Evolutionary conservation across 352 stramenopile genomes (phyloP).

Genomic region (Globisporangium nodosum): DNA sequence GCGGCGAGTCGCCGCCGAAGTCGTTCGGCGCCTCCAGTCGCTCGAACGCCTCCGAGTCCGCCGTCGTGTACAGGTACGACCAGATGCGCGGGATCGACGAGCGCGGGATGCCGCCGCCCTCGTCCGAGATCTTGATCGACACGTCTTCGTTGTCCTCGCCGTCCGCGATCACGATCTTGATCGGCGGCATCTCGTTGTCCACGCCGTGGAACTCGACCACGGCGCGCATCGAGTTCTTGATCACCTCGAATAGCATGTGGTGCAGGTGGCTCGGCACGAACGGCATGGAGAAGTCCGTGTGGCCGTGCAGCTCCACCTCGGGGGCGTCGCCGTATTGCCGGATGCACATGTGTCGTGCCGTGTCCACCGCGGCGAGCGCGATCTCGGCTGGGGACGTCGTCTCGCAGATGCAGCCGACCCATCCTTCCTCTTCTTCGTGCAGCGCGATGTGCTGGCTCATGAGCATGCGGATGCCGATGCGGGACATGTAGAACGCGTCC

Average conservation of each 20-base stretch:
- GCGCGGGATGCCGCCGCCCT: slow-evolving; percentile 98
- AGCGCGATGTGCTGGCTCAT: slow-evolving; percentile 99
- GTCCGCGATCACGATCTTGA: slow-evolving; percentile 99
- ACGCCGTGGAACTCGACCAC: slow-evolving; percentile 97
- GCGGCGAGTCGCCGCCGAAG: slow-evolving; percentile 83
- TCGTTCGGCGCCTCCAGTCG: slow-evolving; percentile 84
- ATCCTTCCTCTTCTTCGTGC: slow-evolving; percentile 85
- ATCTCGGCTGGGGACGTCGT: slow-evolving; percentile 96
- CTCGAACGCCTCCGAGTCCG: slow-evolving; percentile 92
- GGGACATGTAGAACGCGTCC: slow-evolving; percentile 99
- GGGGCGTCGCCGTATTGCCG: slow-evolving; percentile 98
- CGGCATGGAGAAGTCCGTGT: slow-evolving; percentile 98
- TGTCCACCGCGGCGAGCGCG: slow-evolving; percentile 95
- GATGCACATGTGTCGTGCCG: slow-evolving; percentile 98
- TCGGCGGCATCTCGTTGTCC: slow-evolving; percentile 97
- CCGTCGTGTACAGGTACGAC: slow-evolving; percentile 99
- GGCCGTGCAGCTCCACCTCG: slow-evolving; percentile 96
- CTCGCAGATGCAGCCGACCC: slow-evolving; percentile 94
- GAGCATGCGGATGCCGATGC: slow-evolving; percentile 99
- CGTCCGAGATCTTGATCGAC: slow-evolving; percentile 99
- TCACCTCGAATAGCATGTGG: slow-evolving; percentile 99
- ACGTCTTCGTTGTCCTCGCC: slow-evolving; percentile 99
- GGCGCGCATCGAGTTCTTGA: slow-evolving; percentile 91
- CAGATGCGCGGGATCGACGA: slow-evolving; percentile 98
- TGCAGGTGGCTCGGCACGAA: slow-evolving; percentile 95